These are phyloP conservation scores for Cardamine resedifolia DNA, from an alignment of 345 rosid species.

Conservation along the genomic window DNA sequence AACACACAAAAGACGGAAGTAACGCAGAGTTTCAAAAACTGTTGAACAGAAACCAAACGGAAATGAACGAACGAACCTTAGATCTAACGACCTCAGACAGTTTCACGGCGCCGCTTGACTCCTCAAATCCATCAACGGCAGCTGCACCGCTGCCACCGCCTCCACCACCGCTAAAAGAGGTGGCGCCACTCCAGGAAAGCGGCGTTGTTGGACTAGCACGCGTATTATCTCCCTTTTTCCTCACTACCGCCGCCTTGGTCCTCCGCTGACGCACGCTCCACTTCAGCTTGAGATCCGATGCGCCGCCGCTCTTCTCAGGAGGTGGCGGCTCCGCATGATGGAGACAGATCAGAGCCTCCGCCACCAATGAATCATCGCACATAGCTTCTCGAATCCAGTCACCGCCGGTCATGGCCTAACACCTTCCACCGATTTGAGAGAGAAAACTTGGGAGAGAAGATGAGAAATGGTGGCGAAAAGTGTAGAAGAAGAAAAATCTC, in stretches of 20 bases:
- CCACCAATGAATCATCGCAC: slow-evolving; percentile 61
- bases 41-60: neutral
- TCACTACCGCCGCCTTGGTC: slow-evolving; percentile 37
- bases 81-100: slow-evolving; percentile 58
- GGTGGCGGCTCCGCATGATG: slow-evolving; percentile 30
- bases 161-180: slow-evolving; percentile 53
- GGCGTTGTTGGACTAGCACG: slow-evolving; percentile 89
- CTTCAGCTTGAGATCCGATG: slow-evolving; percentile 44
- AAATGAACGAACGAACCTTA: slow-evolving; percentile 52
- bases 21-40: slow-evolving; percentile 2
- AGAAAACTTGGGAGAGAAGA: slow-evolving; percentile 6
- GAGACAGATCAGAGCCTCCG: slow-evolving; percentile 60
- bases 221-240: slow-evolving; percentile 43
- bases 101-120: slow-evolving; percentile 53
- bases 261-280: slow-evolving; percentile 81
- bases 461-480: slow-evolving; percentile 35
- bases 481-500: slow-evolving; percentile 36
- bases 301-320: slow-evolving; percentile 24
- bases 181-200: slow-evolving; percentile 83
- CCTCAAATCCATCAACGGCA: slow-evolving; percentile 61
- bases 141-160: slow-evolving; percentile 11
- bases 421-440: slow-evolving; percentile 21
- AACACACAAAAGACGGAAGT: slow-evolving; percentile 15
- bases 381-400: slow-evolving; percentile 65
- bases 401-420: slow-evolving; percentile 46